phyloP scores from a whole-genome alignment of 345 rosid species.

The Syzygium jambos region DNA sequence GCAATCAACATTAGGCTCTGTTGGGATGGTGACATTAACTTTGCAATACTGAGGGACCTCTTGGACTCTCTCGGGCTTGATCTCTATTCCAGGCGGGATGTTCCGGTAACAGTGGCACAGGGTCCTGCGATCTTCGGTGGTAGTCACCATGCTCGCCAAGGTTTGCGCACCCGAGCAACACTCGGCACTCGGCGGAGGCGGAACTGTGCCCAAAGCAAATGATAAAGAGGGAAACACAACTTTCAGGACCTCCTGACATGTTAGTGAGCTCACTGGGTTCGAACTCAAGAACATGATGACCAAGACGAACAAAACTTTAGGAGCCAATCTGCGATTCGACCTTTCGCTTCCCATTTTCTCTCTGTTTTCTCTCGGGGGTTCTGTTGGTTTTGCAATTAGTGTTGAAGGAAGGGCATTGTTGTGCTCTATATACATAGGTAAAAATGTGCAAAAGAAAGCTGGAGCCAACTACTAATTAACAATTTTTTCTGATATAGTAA shows the following conservation, averaged over 20 bases:
- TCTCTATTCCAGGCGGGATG: neutral
- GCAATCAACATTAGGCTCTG: neutral
- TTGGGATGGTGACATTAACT: neutral
- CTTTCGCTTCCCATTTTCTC: neutral
- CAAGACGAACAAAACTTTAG: neutral
- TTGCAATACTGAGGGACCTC: neutral
- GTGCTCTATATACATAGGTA: neutral
- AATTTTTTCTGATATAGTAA: neutral
- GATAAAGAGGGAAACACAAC: neutral
- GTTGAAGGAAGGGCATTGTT: neutral
- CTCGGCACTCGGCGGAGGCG: neutral
- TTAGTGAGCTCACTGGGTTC: neutral
- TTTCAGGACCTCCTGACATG: neutral
- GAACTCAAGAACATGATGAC: neutral
- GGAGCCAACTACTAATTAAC: neutral
- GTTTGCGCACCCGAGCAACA: neutral
- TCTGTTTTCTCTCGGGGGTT: neutral
- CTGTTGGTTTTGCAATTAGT: neutral
- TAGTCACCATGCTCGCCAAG: neutral
- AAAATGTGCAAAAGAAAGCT: neutral
- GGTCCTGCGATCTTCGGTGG: neutral
- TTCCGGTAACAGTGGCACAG: neutral
- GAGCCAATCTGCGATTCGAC: neutral
- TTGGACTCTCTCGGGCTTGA: slow-evolving; percentile 3
- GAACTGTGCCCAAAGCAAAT: neutral